Evolutionary conservation across 2,329 filamentous ascomycete species (phyloP), one percentile per base, ranked within the genome.

Genomic region (Pleoardoris graminearum): DNA sequence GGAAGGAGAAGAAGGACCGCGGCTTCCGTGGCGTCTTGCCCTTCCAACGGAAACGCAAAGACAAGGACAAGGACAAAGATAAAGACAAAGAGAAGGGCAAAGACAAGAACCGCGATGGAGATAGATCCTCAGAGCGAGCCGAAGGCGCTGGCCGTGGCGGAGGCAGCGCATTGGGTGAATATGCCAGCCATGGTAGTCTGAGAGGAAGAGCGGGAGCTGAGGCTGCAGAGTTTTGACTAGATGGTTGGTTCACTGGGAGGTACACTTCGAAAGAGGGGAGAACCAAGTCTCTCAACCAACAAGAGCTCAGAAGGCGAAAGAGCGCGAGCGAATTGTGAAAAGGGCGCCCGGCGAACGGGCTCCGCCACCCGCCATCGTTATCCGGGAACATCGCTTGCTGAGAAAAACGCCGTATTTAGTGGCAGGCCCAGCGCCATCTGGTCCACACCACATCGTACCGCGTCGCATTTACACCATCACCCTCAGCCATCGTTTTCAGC

Each of bases 11-110:
- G n/a, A 73, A 66, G 33, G 67, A n/a, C n/a, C n/a, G 75, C 32
- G 68, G 75, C 5, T 61, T 77, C 43, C 67, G 73, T 7, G 70
- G 68, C 4, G 69, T 77, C 5, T 54, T 74, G 7, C 70, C 68
- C 1, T 73, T 73, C 51, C 63, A 67, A 53, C 68, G 69, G 5
- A 72, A 71, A 54, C 66, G 69, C 25, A 73, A 70, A 38, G 64
- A 66, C 32, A 65, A 63, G 42, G 63, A 67, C 8, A 61, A 60
- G 7, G 62, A 64, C 3, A 27, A 65, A n/a, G n/a, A n/a, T n/a
- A n/a, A n/a, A n/a, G n/a, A n/a, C n/a, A n/a, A n/a, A n/a, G n/a
- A n/a, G n/a, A 65, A 60, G 7, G 62, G 61, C 3, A 66, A 60
- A 7, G 63, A 65, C 3, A 66, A 65, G 29, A 59, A 60, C 12